Evolutionary conservation across 1,284 basidiomycete species (phyloP).

Genomic region (Cryptococcus floricola): DNA sequence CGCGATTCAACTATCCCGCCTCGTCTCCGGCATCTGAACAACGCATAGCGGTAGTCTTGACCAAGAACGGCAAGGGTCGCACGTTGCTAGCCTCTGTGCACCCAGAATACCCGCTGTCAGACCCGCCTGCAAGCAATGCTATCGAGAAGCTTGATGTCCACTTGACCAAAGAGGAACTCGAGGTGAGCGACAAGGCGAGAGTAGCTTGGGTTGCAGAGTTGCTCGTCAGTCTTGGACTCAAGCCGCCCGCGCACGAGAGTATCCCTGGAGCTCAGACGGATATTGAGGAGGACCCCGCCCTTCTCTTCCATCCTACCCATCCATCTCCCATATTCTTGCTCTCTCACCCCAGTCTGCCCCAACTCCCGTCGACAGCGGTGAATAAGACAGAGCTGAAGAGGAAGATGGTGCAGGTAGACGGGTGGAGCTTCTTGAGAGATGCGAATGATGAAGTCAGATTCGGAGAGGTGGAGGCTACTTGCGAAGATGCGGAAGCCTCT

Average conservation of each 20-base stretch:
- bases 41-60: slow-evolving; percentile 56
- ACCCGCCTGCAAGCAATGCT: slow-evolving; percentile 51
- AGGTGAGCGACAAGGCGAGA: slow-evolving; percentile 40
- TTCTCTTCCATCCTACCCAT: slow-evolving; percentile 45
- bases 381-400: slow-evolving; percentile 16
- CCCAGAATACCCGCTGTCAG: slow-evolving; percentile 59
- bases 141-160: slow-evolving; percentile 34
- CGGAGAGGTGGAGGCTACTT: slow-evolving; percentile 49
- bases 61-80: slow-evolving; percentile 57
- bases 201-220: slow-evolving; percentile 42
- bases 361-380: slow-evolving; percentile 17
- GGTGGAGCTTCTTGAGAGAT: slow-evolving; percentile 54
- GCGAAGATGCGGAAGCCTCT: slow-evolving; percentile 5
- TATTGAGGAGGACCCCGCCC: slow-evolving; percentile 34
- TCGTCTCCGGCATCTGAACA: slow-evolving; percentile 21
- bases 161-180: slow-evolving; percentile 28
- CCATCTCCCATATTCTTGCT: slow-evolving; percentile 47
- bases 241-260: slow-evolving; percentile 20
- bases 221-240: slow-evolving; percentile 33
- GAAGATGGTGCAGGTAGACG: slow-evolving; percentile 27
- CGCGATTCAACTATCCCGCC: slow-evolving; percentile 44
- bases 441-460: slow-evolving; percentile 65
- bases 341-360: slow-evolving; percentile 37
- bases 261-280: slow-evolving; percentile 1
- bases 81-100: slow-evolving; percentile 62